phyloP scores from a whole-genome alignment of 2,329 filamentous ascomycete species.

The Dendrostoma leiphaemia region DNA sequence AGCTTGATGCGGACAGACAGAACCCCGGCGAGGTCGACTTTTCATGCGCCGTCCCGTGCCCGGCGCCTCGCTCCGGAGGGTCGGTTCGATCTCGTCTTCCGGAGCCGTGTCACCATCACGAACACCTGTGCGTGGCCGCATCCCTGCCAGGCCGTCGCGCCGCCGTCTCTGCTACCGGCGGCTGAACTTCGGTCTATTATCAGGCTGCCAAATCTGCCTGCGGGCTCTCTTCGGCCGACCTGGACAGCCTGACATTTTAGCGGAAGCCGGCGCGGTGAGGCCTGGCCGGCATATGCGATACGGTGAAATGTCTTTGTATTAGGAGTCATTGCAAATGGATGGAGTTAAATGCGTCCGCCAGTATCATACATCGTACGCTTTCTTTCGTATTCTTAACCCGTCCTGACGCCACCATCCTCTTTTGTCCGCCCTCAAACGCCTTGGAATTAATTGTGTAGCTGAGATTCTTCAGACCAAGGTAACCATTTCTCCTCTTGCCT shows the following conservation, averaged over 20 bases:
- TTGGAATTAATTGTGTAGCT: neutral
- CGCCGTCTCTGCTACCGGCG: constrained; percentile 13
- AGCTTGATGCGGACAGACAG: neutral
- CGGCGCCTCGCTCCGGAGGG: neutral
- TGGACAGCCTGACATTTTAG: neutral
- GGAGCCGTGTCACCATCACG: too few species aligned
- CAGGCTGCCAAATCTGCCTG: neutral
- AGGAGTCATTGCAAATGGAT: neutral
- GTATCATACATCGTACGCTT: neutral
- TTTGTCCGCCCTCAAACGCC: neutral
- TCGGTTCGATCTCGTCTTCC: constrained; percentile 1
- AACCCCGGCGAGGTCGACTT: neutral
- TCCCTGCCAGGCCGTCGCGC: constrained; percentile 12
- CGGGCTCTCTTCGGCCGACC: neutral
- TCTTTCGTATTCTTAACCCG: neutral
- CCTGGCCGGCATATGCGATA: neutral
- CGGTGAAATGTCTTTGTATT: neutral
- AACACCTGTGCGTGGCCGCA: too few species aligned
- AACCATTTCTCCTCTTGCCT: neutral
- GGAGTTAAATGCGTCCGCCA: neutral
- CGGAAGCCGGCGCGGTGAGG: neutral
- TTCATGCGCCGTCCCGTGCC: constrained; percentile 7
- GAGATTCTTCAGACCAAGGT: neutral
- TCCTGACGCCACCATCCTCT: neutral
- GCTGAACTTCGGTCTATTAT: constrained; percentile 12